These are phyloP conservation scores for Globisporangium lucens DNA, from an alignment of 352 stramenopile species.

Conservation along the genomic window DNA sequence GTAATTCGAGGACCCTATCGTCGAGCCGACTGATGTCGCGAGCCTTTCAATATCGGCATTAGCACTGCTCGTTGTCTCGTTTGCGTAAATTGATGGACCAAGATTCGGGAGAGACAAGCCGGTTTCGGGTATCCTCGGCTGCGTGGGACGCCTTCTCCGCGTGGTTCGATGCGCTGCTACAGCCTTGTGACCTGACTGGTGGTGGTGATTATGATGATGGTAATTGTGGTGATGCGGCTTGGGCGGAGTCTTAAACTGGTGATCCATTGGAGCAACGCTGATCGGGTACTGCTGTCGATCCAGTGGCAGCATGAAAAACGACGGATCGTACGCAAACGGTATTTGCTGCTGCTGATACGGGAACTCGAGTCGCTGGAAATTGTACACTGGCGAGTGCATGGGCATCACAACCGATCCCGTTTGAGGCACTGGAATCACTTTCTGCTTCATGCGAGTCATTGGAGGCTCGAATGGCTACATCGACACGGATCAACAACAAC, in stretches of 20 bases:
- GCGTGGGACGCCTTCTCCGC: constrained; percentile 10
- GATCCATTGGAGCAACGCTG: constrained; percentile 8
- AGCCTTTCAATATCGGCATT: not conserved
- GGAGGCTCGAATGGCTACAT: constrained; percentile 7
- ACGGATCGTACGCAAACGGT: constrained; percentile 10
- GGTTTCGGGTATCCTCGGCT: constrained; percentile 8
- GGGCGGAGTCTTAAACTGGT: constrained; percentile 1
- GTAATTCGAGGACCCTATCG: not conserved
- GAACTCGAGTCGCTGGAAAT: constrained; percentile 3
- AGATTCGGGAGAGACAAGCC: constrained; percentile 4
- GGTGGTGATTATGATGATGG: not conserved
- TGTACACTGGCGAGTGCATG: constrained; percentile 15
- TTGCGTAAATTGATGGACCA: not conserved
- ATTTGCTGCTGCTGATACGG: not conserved
- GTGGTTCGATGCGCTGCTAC: not conserved
- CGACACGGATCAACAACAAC: not conserved
- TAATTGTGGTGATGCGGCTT: not conserved
- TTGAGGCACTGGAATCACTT: constrained; percentile 12
- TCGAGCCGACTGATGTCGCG: not conserved
- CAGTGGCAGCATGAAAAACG: constrained; percentile 8
- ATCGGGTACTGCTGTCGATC: constrained; percentile 6
- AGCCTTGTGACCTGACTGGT: not conserved
- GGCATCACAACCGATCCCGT: constrained; percentile 11
- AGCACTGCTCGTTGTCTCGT: not conserved
- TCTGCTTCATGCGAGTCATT: constrained; percentile 8